Conservation (phyloP, 116 monocot species). For the Papilionanthe hybrid region DNA sequence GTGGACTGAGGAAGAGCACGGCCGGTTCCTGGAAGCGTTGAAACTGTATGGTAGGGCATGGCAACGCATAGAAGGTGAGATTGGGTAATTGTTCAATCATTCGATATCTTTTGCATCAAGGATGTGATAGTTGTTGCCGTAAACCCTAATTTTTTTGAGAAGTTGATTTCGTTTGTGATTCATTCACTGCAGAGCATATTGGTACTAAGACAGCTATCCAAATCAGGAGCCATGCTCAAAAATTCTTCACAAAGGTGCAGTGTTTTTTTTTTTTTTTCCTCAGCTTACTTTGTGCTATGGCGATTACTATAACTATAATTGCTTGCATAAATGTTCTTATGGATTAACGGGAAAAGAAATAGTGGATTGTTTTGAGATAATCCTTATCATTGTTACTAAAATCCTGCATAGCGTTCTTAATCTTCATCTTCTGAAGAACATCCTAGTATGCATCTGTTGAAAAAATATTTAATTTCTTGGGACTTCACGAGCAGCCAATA, state of each 20-base stretch:
- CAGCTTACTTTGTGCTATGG: background rate
- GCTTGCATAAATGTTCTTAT: background rate
- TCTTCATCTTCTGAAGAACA: background rate
- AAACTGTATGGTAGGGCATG: slow-evolving; percentile 27
- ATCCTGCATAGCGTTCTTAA: background rate
- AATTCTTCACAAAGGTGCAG: slow-evolving; percentile 89
- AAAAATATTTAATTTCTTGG: background rate
- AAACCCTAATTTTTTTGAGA: background rate
- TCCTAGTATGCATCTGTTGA: background rate
- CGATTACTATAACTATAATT: background rate
- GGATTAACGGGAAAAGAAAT: background rate
- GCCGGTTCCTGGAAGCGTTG: slow-evolving; percentile 20
- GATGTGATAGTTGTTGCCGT: background rate
- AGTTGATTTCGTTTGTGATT: background rate
- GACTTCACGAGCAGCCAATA: background rate
- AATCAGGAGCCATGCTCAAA: slow-evolving; percentile 96
- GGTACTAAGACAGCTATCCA: slow-evolving; percentile 94
- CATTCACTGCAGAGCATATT: slow-evolving; percentile 50
- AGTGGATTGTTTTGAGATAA: background rate
- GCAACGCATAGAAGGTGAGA: slow-evolving; percentile 23
- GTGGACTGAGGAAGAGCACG: slow-evolving; percentile 28
- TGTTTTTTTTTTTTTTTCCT: background rate
- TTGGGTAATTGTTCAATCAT: background rate
- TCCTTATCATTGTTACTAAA: background rate
- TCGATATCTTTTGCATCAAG: background rate